Conservation (phyloP, 73 alveolate species). For the Paramecium biaurelia region DNA sequence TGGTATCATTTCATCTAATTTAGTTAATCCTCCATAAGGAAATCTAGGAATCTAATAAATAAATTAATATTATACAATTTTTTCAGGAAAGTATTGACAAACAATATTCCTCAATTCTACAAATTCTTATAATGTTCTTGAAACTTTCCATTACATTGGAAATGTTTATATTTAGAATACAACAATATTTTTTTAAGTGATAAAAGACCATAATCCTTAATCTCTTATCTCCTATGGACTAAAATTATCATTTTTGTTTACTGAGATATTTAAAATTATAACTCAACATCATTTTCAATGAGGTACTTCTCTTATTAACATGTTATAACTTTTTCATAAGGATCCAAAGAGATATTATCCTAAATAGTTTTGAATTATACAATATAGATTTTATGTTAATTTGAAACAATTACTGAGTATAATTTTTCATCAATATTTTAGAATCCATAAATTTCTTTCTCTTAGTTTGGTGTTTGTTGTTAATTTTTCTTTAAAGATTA, state of each 20-base stretch:
- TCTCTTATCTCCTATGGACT: neutral
- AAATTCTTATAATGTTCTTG: neutral
- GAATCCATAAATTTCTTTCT: neutral
- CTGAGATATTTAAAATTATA: neutral
- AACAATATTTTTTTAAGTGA: neutral
- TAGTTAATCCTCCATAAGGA: neutral
- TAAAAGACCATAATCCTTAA: neutral
- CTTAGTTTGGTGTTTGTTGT: neutral
- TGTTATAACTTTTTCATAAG: neutral
- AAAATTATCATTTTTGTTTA: neutral
- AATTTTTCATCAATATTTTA: neutral
- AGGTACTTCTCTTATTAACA: neutral
- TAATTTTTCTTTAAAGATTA: neutral
- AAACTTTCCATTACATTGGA: neutral
- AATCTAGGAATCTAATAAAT: neutral
- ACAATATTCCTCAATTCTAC: neutral
- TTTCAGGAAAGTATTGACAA: neutral
- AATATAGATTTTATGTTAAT: neutral
- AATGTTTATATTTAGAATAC: neutral
- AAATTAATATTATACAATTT: neutral
- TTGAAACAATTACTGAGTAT: neutral
- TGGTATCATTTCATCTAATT: neutral
- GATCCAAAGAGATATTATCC: conserved; percentile 1
- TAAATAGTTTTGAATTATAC: neutral
- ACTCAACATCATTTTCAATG: neutral